phyloP scores from a whole-genome alignment of 2,329 filamentous ascomycete genomes.

The Cladosporium sp. region DNA sequence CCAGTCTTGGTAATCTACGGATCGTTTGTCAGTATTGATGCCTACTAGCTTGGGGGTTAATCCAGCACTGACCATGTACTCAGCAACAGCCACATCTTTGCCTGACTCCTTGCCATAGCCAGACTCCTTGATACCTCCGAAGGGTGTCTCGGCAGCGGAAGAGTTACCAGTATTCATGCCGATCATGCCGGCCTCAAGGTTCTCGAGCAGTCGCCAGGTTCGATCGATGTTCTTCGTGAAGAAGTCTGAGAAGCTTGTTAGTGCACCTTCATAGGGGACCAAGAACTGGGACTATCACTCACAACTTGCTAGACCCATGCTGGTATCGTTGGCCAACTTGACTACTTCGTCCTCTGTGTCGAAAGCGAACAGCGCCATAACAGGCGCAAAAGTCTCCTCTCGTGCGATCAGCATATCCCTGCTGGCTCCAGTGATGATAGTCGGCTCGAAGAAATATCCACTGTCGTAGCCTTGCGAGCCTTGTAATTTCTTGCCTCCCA shows the following conservation, averaged over 20 bases:
- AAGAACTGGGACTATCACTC: background rate
- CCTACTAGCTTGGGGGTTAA: background rate
- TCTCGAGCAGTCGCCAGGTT: conserved; percentile 65
- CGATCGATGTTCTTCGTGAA: conserved; percentile 69
- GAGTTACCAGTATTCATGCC: conserved; percentile 52
- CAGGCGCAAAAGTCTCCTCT: conserved; percentile 22
- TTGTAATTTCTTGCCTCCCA: conserved; percentile 20
- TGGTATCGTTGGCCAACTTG: conserved; percentile 44
- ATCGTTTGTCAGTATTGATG: conserved; percentile 29
- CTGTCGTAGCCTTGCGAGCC: conserved; percentile 20
- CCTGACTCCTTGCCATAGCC: conserved; percentile 69
- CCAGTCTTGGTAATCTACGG: conserved; percentile 61
- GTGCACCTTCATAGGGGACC: background rate
- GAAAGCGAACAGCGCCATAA: conserved; percentile 18
- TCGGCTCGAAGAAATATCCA: conserved; percentile 24
- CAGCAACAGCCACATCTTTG: conserved; percentile 64
- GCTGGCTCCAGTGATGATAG: conserved; percentile 17
- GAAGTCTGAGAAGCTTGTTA: conserved; percentile 43
- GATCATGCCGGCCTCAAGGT: conserved; percentile 65
- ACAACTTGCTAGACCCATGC: conserved; percentile 64
- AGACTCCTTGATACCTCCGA: conserved; percentile 67
- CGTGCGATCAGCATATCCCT: conserved; percentile 18
- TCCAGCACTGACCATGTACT: conserved; percentile 47
- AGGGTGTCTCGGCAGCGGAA: conserved; percentile 66
- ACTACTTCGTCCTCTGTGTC: conserved; percentile 21